Percentiles rank a stretch among this genome's conserved stretches.
These are phyloP conservation scores for Mucor mucedo DNA, from an alignment of 371 early-diverging fungal species.

Conservation along the genomic window DNA sequence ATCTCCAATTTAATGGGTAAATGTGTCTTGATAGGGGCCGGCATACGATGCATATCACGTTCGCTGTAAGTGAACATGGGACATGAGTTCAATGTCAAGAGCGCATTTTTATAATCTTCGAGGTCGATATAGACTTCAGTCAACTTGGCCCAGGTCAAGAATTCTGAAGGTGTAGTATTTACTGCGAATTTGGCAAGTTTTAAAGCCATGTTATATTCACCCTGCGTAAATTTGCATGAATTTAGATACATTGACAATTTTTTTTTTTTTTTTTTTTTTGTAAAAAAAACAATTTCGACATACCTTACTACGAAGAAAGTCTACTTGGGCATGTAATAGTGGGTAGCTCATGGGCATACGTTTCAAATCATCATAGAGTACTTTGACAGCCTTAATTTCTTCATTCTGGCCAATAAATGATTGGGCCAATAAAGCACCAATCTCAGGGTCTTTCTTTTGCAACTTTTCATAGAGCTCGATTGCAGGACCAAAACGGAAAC, in stretches of 20 bases:
- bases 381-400: slow-evolving; percentile 89
- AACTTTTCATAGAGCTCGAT: slow-evolving; percentile 82
- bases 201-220: slow-evolving; percentile 77
- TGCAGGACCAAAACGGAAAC: slow-evolving; percentile 78
- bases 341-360: slow-evolving; percentile 81
- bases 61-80: slow-evolving; percentile 96
- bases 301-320: slow-evolving; percentile 80
- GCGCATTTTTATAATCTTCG: slow-evolving; percentile 85
- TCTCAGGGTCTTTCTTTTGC: slow-evolving; percentile 84
- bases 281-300: no score
- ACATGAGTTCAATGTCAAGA: slow-evolving; percentile 93
- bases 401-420: slow-evolving; percentile 81
- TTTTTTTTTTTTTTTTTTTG: not conserved
- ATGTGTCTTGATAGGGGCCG: slow-evolving; percentile 82
- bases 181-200: slow-evolving; percentile 91
- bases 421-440: slow-evolving; percentile 84
- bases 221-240: slow-evolving; percentile 34
- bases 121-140: slow-evolving; percentile 89
- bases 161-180: slow-evolving; percentile 93
- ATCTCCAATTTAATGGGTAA: slow-evolving; percentile 79
- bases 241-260: not conserved
- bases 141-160: slow-evolving; percentile 92
- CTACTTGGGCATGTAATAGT: slow-evolving; percentile 85
- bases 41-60: slow-evolving; percentile 90
- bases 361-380: slow-evolving; percentile 82